These are phyloP conservation scores for Elymus sibiricus DNA, from an alignment of 176 grass and related monocot species.

Conservation along the genomic window DNA sequence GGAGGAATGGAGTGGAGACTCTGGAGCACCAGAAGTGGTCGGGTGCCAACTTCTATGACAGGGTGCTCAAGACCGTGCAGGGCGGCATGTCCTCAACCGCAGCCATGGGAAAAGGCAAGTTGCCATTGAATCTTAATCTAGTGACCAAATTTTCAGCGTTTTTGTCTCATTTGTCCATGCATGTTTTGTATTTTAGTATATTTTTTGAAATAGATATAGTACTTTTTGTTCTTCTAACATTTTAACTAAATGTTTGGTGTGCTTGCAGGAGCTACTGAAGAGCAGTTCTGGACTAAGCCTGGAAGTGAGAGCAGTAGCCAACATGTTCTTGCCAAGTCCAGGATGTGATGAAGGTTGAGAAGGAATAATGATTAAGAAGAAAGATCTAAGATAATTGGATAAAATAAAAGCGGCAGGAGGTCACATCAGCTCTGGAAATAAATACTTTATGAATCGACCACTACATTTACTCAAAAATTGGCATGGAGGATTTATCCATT, in stretches of 20 bases:
- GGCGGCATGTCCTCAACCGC: slow-evolving; percentile 89
- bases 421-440: not conserved
- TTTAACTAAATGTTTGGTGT: slow-evolving; percentile 9
- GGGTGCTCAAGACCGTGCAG: slow-evolving; percentile 91
- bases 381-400: slow-evolving; percentile 12
- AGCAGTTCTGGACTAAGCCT: slow-evolving; percentile 66
- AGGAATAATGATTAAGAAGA: not conserved
- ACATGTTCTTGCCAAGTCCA: slow-evolving; percentile 56
- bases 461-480: not conserved
- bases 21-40: slow-evolving; percentile 97
- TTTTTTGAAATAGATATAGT: no score
- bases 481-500: not conserved
- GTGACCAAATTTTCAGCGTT: not conserved
- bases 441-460: not conserved
- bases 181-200: not conserved
- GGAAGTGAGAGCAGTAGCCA: slow-evolving; percentile 24
- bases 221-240: not conserved
- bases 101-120: slow-evolving; percentile 92
- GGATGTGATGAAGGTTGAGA: slow-evolving; percentile 42
- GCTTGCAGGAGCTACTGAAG: slow-evolving; percentile 77
- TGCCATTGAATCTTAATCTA: no score
- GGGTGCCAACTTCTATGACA: slow-evolving; percentile 82
- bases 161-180: not conserved
- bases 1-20: slow-evolving; percentile 81
- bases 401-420: not conserved